phyloP scores from a whole-genome alignment of 225 moss, liverwort and hornwort genomes.

The Pleurozium schreberi region DNA sequence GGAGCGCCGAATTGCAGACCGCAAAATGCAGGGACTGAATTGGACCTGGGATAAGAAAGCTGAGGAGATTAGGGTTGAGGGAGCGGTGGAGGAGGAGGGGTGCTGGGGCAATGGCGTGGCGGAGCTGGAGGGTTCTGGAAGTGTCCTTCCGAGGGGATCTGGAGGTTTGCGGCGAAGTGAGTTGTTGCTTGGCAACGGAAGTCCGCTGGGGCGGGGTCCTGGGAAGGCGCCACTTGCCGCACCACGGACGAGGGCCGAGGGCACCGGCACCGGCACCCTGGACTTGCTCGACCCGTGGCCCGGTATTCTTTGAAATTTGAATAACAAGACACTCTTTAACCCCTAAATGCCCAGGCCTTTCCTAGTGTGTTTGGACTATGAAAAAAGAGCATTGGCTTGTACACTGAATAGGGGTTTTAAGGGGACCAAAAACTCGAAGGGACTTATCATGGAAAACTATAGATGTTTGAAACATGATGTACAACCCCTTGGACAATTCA shows the following conservation, averaged over 20 bases:
- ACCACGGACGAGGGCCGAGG: not conserved
- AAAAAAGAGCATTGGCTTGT: too few species aligned
- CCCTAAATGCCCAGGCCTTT: too few species aligned
- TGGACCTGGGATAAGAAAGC: not conserved
- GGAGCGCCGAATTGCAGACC: not conserved
- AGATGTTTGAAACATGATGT: too few species aligned
- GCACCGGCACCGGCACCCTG: too few species aligned
- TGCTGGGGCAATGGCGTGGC: not conserved
- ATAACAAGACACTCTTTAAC: too few species aligned
- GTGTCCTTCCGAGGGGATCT: not conserved
- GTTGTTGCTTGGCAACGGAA: not conserved
- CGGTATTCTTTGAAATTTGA: not conserved
- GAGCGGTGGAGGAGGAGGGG: not conserved
- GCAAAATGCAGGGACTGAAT: not conserved
- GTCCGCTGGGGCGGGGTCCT: not conserved
- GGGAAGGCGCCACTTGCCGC: not conserved
- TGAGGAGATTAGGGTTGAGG: not conserved
- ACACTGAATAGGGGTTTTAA: too few species aligned
- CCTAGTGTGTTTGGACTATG: too few species aligned
- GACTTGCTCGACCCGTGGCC: too few species aligned
- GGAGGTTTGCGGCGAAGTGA: not conserved
- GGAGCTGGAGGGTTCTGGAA: not conserved
- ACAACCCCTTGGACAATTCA: too few species aligned
- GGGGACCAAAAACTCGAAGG: too few species aligned
- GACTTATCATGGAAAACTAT: too few species aligned